A percentile compares a stretch with the other conserved stretches of the same genome.
These are phyloP conservation scores for Backusella mclennaniae DNA, from an alignment of 192 early-diverging fungal genomes.

Conservation along the genomic window DNA sequence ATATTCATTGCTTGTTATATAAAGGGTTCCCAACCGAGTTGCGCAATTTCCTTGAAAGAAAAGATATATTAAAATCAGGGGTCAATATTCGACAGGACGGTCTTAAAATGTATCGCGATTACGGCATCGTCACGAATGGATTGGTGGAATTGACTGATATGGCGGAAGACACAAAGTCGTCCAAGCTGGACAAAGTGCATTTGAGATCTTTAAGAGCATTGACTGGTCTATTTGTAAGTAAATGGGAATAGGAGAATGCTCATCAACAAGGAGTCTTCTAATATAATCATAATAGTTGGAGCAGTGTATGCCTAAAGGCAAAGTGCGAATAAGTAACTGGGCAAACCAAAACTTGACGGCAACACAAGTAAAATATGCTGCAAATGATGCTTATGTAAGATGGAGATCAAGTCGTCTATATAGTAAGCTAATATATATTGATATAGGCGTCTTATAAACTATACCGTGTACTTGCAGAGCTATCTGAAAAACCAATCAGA, in stretches of 20 bases:
- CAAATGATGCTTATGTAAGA: conserved; percentile 33
- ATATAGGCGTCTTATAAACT: conserved; percentile 15
- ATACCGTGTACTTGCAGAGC: not conserved
- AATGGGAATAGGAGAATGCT: no score
- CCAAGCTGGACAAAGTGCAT: not conserved
- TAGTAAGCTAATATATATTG: not conserved
- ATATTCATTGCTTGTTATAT: not conserved
- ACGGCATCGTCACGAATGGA: conserved; percentile 26
- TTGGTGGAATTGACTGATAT: conserved; percentile 21
- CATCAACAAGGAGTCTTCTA: not conserved
- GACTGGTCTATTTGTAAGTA: conserved; percentile 30
- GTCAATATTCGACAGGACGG: conserved; percentile 31
- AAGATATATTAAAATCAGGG: conserved; percentile 23
- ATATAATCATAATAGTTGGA: conserved; percentile 5
- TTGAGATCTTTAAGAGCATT: conserved; percentile 17
- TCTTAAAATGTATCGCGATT: conserved; percentile 25
- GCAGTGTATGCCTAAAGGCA: conserved; percentile 22
- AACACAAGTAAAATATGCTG: conserved; percentile 24
- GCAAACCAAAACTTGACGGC: conserved; percentile 3
- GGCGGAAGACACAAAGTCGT: not conserved
- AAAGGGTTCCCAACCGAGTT: conserved; percentile 11
- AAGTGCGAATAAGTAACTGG: conserved; percentile 26
- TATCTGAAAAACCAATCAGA: not conserved
- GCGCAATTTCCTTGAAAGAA: conserved; percentile 4
- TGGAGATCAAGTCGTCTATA: not conserved